Evolutionary conservation across 495 filamentous ascomycete genomes (phyloP).

Genomic region (Talaromyces adpressus): DNA sequence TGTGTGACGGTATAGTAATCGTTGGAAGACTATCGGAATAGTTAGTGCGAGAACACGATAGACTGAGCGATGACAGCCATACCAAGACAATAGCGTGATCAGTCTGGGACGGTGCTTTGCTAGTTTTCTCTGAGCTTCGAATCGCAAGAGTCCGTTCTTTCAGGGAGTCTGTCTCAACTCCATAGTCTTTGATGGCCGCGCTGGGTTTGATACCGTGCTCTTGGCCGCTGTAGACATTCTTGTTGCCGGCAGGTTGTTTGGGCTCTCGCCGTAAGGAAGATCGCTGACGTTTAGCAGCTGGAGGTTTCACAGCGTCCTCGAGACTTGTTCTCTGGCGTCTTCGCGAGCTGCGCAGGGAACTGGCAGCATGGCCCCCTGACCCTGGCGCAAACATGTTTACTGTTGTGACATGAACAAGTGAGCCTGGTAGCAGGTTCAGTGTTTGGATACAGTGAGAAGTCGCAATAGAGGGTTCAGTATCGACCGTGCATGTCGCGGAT

Average conservation of each 20-base stretch:
- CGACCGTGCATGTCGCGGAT: neutral
- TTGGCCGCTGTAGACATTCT: constrained; percentile 12
- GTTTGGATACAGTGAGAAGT: neutral
- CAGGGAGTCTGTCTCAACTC: constrained; percentile 12
- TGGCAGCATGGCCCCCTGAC: constrained; percentile 35
- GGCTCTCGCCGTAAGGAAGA: constrained; percentile 52
- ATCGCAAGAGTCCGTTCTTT: constrained; percentile 49
- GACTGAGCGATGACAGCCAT: constrained; percentile 19
- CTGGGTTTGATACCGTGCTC: constrained; percentile 16
- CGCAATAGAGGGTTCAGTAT: neutral
- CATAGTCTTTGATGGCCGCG: constrained; percentile 37
- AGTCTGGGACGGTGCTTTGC: constrained; percentile 35
- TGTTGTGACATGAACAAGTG: neutral
- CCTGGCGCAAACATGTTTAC: constrained; percentile 57
- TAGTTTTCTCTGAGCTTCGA: constrained; percentile 49
- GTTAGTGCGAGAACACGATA: constrained; percentile 4
- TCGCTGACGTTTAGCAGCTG: constrained; percentile 67
- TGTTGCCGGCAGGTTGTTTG: constrained; percentile 36
- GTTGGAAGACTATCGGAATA: constrained; percentile 62
- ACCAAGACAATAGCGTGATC: constrained; percentile 61
- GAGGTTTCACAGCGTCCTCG: constrained; percentile 55
- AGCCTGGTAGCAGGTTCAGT: neutral
- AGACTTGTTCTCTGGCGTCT: constrained; percentile 61
- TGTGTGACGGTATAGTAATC: constrained; percentile 80
- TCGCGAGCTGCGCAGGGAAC: constrained; percentile 51